A percentile compares a stretch with the other conserved stretches of the same genome.
Evolutionary conservation across 805 yeast species (phyloP).

Genomic region (Saccharomyces paradoxus): DNA sequence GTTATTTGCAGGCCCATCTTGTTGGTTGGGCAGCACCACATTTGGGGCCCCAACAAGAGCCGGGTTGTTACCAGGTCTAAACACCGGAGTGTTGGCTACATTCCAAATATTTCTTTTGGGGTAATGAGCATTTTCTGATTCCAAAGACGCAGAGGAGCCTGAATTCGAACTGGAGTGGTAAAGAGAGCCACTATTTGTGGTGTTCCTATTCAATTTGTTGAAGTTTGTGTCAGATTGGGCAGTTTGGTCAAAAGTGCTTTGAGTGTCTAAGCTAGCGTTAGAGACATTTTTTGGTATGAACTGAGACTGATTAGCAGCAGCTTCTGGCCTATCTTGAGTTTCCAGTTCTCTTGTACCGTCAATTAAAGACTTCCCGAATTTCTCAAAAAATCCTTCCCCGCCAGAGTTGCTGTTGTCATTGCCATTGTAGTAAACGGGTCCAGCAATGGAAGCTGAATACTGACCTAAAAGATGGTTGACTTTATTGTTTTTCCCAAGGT

Average conservation of each 20-base stretch:
- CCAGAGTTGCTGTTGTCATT: neutral
- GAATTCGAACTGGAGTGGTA: neutral
- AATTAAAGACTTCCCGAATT: constrained; percentile 28
- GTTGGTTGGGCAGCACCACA: neutral
- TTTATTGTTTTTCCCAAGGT: neutral
- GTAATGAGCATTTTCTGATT: neutral
- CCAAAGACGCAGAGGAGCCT: neutral
- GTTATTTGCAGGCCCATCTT: neutral
- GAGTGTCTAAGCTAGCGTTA: neutral
- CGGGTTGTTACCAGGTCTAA: constrained; percentile 15
- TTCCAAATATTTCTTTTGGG: constrained; percentile 21
- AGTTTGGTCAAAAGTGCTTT: neutral
- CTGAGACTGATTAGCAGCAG: neutral
- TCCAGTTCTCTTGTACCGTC: constrained; percentile 32
- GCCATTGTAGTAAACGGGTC: neutral
- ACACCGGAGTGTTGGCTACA: constrained; percentile 22
- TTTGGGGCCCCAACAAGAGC: neutral
- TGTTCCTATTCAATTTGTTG: neutral
- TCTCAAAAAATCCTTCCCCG: constrained; percentile 28
- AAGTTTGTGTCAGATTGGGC: neutral
- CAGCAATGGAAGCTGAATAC: neutral
- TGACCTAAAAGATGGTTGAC: constrained; percentile 1
- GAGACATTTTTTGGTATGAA: neutral
- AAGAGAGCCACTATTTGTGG: neutral
- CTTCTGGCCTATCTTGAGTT: neutral